Conservation (phyloP, 1,284 basidiomycete species). For the Sporisorium sorghi region DNA sequence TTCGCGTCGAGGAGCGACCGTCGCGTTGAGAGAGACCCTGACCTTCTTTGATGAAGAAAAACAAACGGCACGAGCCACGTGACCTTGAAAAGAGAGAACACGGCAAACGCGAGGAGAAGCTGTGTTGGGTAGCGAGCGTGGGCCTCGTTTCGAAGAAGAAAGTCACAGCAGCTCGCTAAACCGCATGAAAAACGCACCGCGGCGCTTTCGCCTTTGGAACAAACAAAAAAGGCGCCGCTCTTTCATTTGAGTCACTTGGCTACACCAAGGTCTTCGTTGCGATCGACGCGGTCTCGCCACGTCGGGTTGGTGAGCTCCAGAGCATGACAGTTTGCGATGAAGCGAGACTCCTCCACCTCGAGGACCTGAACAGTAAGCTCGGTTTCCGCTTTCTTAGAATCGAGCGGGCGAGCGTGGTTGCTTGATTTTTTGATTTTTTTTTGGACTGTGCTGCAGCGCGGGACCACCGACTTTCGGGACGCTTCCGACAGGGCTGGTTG, state of each 20-base stretch:
- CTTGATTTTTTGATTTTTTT: too few species aligned
- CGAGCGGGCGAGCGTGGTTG: not conserved
- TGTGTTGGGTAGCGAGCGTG: too few species aligned
- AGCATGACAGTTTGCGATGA: too few species aligned
- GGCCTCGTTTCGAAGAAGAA: slow-evolving; percentile 3
- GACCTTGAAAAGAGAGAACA: not conserved
- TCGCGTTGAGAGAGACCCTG: slow-evolving; percentile 5
- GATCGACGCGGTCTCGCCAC: too few species aligned
- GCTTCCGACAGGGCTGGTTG: not conserved
- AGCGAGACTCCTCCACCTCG: not conserved
- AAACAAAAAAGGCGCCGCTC: slow-evolving; percentile 4
- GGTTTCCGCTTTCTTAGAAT: not conserved
- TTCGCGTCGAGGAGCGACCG: slow-evolving; percentile 6
- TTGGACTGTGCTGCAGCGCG: not conserved
- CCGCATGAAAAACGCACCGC: slow-evolving; percentile 1
- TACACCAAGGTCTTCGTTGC: too few species aligned
- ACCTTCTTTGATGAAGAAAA: too few species aligned
- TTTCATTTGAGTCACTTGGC: not conserved
- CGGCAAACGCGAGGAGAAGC: slow-evolving; percentile 7
- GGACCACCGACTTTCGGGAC: not conserved
- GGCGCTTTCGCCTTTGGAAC: slow-evolving; percentile 1
- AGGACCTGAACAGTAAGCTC: not conserved
- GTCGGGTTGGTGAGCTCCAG: too few species aligned
- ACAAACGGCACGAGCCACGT: slow-evolving; percentile 7
- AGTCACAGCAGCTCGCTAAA: not conserved